Percentiles rank a stretch among this genome's conserved stretches.
Conservation (phyloP, 805 yeast species). For the Kluyveromyces starmeri region DNA sequence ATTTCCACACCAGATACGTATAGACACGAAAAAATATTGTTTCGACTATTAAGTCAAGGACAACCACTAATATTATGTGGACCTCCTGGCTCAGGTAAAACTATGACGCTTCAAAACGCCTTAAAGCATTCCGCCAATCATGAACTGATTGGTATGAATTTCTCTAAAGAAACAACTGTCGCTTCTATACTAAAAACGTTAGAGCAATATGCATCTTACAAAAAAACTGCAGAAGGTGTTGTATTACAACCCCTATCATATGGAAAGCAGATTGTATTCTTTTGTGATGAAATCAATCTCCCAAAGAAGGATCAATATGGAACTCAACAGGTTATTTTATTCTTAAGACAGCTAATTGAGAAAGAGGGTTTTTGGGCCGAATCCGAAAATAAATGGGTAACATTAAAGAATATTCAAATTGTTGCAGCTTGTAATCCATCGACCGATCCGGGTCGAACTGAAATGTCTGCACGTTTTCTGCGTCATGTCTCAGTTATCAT, state of each 20-base stretch:
- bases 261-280: conserved; percentile 69
- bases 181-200: conserved; percentile 49
- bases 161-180: conserved; percentile 73
- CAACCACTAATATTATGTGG: conserved; percentile 73
- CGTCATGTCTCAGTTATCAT: conserved; percentile 57
- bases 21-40: conserved; percentile 54
- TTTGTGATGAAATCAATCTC: conserved; percentile 86
- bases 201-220: conserved; percentile 64
- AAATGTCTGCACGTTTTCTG: conserved; percentile 50
- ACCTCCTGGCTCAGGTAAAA: conserved; percentile 96
- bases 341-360: conserved; percentile 68
- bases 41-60: conserved; percentile 45
- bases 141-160: conserved; percentile 62
- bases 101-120: conserved; percentile 76
- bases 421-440: conserved; percentile 97
- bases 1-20: conserved; percentile 75
- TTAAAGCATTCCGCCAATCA: conserved; percentile 47
- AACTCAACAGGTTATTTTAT: conserved; percentile 59
- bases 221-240: conserved; percentile 41
- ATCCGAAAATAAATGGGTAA: conserved; percentile 55
- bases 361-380: conserved; percentile 70
- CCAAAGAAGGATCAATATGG: conserved; percentile 68
- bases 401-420: conserved; percentile 55
- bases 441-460: conserved; percentile 63
- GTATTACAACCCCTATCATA: conserved; percentile 47